Evolutionary conservation across 73 alveolate genomes (phyloP).

Genomic region (Stentor coeruleus): DNA sequence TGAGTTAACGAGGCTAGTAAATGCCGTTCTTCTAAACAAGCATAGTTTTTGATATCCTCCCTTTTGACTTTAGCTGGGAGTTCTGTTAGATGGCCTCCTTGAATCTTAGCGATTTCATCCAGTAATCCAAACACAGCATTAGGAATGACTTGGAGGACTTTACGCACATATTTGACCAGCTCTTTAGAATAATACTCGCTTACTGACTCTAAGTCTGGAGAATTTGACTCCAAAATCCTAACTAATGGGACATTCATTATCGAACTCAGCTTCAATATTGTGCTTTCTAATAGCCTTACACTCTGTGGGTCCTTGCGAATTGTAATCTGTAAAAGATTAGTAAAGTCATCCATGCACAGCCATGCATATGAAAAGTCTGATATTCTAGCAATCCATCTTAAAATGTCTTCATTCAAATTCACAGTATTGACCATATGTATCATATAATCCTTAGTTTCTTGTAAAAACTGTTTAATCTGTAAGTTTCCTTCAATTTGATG

Average conservation of each 20-base stretch:
- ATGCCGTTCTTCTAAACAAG: no score
- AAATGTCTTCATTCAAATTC: conserved; percentile 61
- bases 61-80: no score
- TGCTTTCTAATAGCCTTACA: conserved; percentile 70
- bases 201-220: conserved; percentile 78
- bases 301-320: conserved; percentile 61
- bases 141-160: conserved; percentile 74
- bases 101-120: no score
- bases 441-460: conserved; percentile 63
- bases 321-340: conserved; percentile 54
- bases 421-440: conserved; percentile 81
- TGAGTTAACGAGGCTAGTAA: no score
- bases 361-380: conserved; percentile 88
- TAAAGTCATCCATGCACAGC: conserved; percentile 72
- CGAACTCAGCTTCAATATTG: conserved; percentile 79
- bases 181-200: conserved; percentile 81
- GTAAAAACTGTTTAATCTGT: conserved; percentile 69
- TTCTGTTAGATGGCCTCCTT: no score
- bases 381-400: conserved; percentile 68
- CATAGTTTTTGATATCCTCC: no score
- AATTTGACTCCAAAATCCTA: conserved; percentile 69
- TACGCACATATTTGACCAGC: conserved; percentile 82
- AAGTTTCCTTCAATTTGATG: conserved; percentile 73
- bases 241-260: conserved; percentile 77
- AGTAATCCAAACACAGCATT: no score